Base-by-base conservation (phyloP, 2,329 filamentous ascomycete species). In the Calonectria pseudoturangicola region DNA sequence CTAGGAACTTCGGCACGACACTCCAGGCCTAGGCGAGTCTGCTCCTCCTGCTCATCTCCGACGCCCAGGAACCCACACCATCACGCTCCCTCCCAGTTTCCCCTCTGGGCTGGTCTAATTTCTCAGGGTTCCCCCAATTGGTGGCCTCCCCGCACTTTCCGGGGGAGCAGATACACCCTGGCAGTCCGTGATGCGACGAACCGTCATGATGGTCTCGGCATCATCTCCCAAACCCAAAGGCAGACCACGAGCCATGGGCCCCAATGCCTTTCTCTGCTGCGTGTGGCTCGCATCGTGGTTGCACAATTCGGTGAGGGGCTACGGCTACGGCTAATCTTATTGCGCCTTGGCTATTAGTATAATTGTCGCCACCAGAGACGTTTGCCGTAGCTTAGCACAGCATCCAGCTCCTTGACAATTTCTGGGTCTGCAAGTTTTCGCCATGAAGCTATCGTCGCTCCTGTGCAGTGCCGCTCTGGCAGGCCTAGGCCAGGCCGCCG, bases 381-480 rank as follows among this genome's bases (percentile, higher is more conserved):
- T 16, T 60, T 30, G 54, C 15, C 36, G n/a, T 27, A 21, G 21
- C 21, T 7, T 36, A 60, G 28, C 48, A 39, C 51, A 68, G 43
- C 25, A 62, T 51, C 51, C 15, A 48, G 73, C 66, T 63, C 48
- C 25, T 64, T 45, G 45, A 50, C 56, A 74, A 67, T 51, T 68
- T 71, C 66, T 58, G n/a, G 54, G 27, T 48, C 41, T 60, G 39
- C 68, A 68, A 51, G 36, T 63, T 30, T 54, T 43, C 67, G 76
- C 62, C 73, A 83, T 83, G 82, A 83, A 83, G 79, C 63, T 77
- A 66, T 79, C 77, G 58, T 58, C 76, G n/a, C 68, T 76, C 48
- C 48, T 79, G 21, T 77, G 73, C 48, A 75, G 74, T 65, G 77
- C 77, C 60, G 68, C 74, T 28, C 71, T 84, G 66, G 75, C 76